phyloP scores from a whole-genome alignment of 768 basidiomycete species.

The Clitopilus passeckerianus region DNA sequence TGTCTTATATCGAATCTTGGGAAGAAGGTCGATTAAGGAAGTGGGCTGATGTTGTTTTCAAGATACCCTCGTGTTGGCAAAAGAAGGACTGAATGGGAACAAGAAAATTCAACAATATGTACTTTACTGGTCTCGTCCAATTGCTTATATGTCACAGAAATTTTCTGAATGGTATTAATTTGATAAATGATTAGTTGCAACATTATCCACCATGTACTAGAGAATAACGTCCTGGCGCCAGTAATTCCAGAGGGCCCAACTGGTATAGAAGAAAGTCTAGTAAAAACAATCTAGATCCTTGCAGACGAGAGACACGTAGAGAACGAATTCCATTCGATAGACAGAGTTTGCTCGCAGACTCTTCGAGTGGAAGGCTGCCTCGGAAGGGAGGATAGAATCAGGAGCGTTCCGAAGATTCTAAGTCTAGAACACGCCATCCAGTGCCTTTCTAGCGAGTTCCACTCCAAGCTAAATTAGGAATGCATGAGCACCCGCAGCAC shows the following conservation, averaged over 20 bases:
- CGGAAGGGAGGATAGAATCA: too few relatives aligned
- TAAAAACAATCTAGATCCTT: too few relatives aligned
- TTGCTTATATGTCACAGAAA: background rate
- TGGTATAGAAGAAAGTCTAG: too few relatives aligned
- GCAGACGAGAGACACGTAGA: too few relatives aligned
- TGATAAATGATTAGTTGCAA: too few relatives aligned
- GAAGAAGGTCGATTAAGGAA: slow-evolving; percentile 63
- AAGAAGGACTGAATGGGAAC: slow-evolving; percentile 13
- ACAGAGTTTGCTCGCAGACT: too few relatives aligned
- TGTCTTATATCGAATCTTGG: slow-evolving; percentile 74
- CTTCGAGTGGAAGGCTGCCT: too few relatives aligned
- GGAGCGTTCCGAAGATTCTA: background rate
- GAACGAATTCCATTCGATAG: too few relatives aligned
- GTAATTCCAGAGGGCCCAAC: too few relatives aligned
- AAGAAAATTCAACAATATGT: slow-evolving; percentile 3
- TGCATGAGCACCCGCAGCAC: slow-evolving; percentile 2
- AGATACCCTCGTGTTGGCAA: slow-evolving; percentile 80
- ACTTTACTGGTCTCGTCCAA: background rate
- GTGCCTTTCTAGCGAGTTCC: slow-evolving; percentile 78
- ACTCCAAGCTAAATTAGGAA: slow-evolving; percentile 70
- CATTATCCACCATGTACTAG: too few relatives aligned
- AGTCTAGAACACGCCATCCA: slow-evolving; percentile 61
- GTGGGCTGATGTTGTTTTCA: slow-evolving; percentile 66
- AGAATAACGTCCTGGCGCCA: too few relatives aligned
- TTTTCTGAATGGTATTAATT: too few relatives aligned